phyloP scores from a whole-genome alignment of 139 green algal genomes.

The Chlorella sp. region DNA sequence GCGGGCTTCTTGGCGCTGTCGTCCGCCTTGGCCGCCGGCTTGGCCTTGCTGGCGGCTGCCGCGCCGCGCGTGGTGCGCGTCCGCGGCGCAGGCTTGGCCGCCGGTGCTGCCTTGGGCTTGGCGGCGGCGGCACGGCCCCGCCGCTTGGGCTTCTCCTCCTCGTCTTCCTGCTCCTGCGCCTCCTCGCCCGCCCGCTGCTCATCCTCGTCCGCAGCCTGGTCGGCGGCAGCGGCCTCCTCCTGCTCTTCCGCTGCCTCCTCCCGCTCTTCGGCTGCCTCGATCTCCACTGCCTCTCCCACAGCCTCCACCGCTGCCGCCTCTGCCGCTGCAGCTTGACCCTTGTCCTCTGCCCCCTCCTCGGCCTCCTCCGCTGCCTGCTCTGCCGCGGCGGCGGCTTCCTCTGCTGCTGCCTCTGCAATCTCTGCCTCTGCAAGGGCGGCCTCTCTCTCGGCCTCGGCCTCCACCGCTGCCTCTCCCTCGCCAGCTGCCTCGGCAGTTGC shows the following conservation, averaged over 20 bases:
- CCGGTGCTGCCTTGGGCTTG: background rate
- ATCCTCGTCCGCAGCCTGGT: background rate
- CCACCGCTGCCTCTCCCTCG: background rate
- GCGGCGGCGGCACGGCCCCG: background rate
- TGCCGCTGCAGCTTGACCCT: background rate
- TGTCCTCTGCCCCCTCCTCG: background rate
- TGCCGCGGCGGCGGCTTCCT: background rate
- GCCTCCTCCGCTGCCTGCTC: conserved; percentile 1
- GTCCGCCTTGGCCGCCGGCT: background rate
- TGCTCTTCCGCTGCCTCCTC: background rate
- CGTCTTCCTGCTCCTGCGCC: conserved; percentile 14
- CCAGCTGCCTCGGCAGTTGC: background rate
- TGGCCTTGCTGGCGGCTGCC: background rate
- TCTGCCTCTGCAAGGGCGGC: background rate
- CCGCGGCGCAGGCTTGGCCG: background rate
- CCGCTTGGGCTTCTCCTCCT: background rate
- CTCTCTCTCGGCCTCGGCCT: background rate
- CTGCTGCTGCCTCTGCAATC: background rate
- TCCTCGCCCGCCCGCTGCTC: background rate
- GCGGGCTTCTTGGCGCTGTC: background rate
- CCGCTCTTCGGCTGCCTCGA: background rate
- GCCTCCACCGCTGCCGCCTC: background rate
- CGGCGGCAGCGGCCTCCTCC: background rate
- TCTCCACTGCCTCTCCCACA: background rate
- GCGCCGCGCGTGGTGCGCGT: background rate